These are phyloP conservation scores for Mallotus japonicus DNA, from an alignment of 441 rosid genomes.

Conservation along the genomic window DNA sequence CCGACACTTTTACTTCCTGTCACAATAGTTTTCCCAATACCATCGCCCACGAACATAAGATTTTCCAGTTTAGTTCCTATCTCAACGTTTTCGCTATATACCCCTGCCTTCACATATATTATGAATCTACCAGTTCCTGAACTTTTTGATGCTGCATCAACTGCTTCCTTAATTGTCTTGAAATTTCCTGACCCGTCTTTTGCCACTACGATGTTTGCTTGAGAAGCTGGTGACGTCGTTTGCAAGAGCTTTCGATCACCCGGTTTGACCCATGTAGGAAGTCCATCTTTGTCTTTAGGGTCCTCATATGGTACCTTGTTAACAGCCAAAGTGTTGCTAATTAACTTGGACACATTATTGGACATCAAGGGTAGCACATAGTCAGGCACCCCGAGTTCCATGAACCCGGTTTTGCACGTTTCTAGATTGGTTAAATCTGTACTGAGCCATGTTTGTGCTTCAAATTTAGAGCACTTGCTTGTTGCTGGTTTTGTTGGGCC, in stretches of 20 bases:
- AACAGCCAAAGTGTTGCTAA: conserved; percentile 58
- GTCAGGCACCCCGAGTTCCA: conserved; percentile 57
- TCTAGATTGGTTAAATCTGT: conserved; percentile 73
- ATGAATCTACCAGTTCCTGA: conserved; percentile 53
- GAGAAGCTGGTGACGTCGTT: conserved; percentile 28
- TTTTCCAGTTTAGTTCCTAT: conserved; percentile 42
- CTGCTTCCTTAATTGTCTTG: conserved; percentile 56
- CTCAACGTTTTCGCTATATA: conserved; percentile 66
- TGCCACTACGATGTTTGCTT: conserved; percentile 66
- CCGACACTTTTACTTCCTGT: conserved; percentile 74
- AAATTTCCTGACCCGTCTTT: conserved; percentile 66
- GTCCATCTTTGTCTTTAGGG: conserved; percentile 43
- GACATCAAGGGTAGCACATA: conserved; percentile 53
- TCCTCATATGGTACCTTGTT: conserved; percentile 35
- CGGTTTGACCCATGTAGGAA: conserved; percentile 64
- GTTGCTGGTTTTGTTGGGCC: conserved; percentile 51
- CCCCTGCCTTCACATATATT: conserved; percentile 67
- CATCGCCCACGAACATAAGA: conserved; percentile 80
- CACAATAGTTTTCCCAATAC: conserved; percentile 62
- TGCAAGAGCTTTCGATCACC: conserved; percentile 63
- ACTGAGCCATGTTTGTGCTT: conserved; percentile 86
- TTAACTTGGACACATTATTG: conserved; percentile 56
- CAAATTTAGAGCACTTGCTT: conserved; percentile 38
- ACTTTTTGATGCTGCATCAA: conserved; percentile 50
- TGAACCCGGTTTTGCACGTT: conserved; percentile 67